phyloP scores from a whole-genome alignment of 2,329 filamentous ascomycete genomes.

The Penicillium sp. region DNA sequence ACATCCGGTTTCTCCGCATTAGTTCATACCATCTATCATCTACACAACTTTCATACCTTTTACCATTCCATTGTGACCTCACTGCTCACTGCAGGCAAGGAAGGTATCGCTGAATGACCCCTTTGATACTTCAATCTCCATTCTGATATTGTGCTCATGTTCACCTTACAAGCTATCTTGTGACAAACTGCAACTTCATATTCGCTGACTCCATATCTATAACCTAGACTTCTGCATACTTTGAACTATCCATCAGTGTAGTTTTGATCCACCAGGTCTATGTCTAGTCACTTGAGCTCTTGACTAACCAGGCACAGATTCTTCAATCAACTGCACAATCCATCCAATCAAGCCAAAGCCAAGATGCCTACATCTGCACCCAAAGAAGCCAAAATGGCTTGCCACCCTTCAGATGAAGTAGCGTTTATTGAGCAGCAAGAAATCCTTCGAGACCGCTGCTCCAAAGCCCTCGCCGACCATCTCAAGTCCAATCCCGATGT shows the following conservation, averaged over 20 bases:
- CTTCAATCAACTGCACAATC: background rate
- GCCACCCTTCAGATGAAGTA: background rate
- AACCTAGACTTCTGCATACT: background rate
- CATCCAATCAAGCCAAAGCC: background rate
- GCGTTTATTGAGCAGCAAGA: background rate
- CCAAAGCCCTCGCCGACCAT: background rate
- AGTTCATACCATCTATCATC: background rate
- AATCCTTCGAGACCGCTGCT: background rate
- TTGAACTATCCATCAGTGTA: background rate
- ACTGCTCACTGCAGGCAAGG: background rate
- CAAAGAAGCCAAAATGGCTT: conserved; percentile 1
- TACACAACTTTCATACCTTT: background rate
- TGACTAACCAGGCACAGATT: background rate
- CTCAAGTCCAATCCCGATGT: background rate
- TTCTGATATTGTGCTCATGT: background rate
- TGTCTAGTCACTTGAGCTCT: background rate
- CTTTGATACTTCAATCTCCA: background rate
- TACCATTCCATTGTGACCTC: background rate
- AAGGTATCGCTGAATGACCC: background rate
- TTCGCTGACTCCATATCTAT: background rate
- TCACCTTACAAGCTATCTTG: background rate
- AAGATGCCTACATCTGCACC: background rate
- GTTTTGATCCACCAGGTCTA: background rate
- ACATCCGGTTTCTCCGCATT: background rate
- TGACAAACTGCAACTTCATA: background rate